Conservation (phyloP, 2,329 filamentous ascomycete genomes). For the Cordyceps farinosa region DNA sequence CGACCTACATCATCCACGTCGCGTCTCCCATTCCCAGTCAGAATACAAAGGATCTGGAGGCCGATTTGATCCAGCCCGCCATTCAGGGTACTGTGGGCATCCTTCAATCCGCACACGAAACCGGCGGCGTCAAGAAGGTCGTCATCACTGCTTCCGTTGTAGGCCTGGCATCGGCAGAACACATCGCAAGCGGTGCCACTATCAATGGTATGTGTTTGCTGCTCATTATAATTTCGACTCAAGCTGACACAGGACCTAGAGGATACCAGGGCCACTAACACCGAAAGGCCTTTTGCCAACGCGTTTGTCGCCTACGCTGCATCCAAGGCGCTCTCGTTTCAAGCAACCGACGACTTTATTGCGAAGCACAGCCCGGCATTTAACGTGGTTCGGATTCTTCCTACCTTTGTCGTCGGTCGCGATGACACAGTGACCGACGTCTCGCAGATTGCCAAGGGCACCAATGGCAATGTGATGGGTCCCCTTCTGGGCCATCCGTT, state of each 20-base stretch:
- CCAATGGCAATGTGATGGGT: constrained; percentile 34
- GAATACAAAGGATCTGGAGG: constrained; percentile 17
- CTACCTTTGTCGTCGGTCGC: constrained; percentile 35
- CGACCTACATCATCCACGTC: constrained; percentile 35
- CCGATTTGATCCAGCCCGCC: constrained; percentile 30
- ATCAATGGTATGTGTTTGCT: constrained; percentile 1
- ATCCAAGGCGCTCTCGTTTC: constrained; percentile 34
- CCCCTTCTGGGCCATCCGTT: constrained; percentile 31
- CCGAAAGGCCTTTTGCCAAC: constrained; percentile 26
- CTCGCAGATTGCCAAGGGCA: constrained; percentile 21
- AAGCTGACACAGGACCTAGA: not conserved
- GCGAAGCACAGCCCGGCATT: constrained; percentile 32
- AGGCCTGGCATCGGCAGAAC: constrained; percentile 22
- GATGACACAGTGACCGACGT: constrained; percentile 32
- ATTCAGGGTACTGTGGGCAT: constrained; percentile 36
- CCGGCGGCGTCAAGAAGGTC: constrained; percentile 34
- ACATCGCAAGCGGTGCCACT: constrained; percentile 16
- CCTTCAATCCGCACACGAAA: constrained; percentile 34
- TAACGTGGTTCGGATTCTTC: constrained; percentile 35
- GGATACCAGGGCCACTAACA: not conserved
- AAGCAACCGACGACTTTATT: constrained; percentile 33
- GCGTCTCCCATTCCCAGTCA: constrained; percentile 26
- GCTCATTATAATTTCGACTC: no score
- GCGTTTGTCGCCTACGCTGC: constrained; percentile 34
- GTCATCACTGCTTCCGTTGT: constrained; percentile 41